A percentile compares a stretch with the other conserved stretches of the same genome.
phyloP scores from a whole-genome alignment of 2,329 filamentous ascomycete species.

The Coniosporium tulheliwenetii region DNA sequence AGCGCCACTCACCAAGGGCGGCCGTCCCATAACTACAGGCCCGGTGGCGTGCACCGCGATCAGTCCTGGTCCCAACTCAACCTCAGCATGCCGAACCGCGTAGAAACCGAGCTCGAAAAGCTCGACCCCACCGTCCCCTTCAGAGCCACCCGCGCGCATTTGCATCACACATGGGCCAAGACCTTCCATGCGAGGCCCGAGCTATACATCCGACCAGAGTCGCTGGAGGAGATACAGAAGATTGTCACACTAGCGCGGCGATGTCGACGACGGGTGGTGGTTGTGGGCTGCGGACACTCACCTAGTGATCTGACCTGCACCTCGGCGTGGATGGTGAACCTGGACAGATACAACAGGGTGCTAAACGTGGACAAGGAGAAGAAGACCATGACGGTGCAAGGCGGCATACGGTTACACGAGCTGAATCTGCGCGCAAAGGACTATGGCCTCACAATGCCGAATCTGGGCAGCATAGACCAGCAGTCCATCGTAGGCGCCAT shows the following conservation, averaged over 20 bases:
- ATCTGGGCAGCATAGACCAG: constrained; percentile 85
- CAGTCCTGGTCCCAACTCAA: not conserved
- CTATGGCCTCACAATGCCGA: constrained; percentile 71
- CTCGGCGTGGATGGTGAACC: constrained; percentile 84
- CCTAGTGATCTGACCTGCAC: constrained; percentile 86
- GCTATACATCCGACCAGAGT: constrained; percentile 75
- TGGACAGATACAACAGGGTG: constrained; percentile 67
- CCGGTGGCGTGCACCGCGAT: too few relatives aligned
- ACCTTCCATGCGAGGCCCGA: constrained; percentile 84
- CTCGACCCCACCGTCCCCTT: constrained; percentile 55
- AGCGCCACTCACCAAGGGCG: too few relatives aligned
- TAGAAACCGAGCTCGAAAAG: constrained; percentile 39
- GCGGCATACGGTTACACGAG: constrained; percentile 69
- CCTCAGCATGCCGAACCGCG: constrained; percentile 7
- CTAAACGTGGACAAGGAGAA: constrained; percentile 51
- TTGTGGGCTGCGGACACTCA: constrained; percentile 83
- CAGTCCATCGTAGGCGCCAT: constrained; percentile 90
- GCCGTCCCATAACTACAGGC: too few relatives aligned
- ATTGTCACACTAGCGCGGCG: constrained; percentile 63
- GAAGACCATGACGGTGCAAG: constrained; percentile 60
- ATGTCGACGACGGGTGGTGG: constrained; percentile 68
- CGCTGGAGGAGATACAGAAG: constrained; percentile 68
- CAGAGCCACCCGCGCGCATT: constrained; percentile 53
- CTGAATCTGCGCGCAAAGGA: constrained; percentile 60
- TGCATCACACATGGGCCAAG: constrained; percentile 86